Percentiles rank a stretch among this genome's conserved stretches.
These are phyloP conservation scores for Xenoacremonium recifei DNA, from an alignment of 2,329 filamentous ascomycete species.

Conservation along the genomic window DNA sequence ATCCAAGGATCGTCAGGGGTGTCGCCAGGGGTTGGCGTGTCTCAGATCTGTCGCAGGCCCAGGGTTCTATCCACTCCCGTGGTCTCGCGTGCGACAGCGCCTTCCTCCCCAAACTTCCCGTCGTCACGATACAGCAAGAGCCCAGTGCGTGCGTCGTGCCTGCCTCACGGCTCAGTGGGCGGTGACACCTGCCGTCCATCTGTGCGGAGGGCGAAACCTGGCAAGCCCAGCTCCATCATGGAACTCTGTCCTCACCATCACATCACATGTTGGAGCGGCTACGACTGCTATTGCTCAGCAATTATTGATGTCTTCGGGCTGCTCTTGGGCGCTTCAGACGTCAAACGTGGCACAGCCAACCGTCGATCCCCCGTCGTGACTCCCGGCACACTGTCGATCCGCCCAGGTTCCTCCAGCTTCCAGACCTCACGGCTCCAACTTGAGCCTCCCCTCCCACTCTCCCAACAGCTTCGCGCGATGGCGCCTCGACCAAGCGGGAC, in stretches of 20 bases:
- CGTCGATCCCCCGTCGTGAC: not conserved
- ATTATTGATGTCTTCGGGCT: not conserved
- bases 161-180: not conserved
- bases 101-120: conserved; percentile 10
- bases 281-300: too few species aligned
- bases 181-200: too few species aligned
- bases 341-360: not conserved
- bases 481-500: too few species aligned
- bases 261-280: not conserved
- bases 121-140: not conserved
- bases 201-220: too few species aligned
- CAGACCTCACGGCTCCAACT: too few species aligned
- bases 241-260: too few species aligned
- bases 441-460: too few species aligned
- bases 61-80: conserved; percentile 5
- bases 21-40: conserved; percentile 25
- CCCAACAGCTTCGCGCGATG: too few species aligned
- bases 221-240: too few species aligned
- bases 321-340: not conserved
- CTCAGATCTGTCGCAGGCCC: conserved; percentile 45
- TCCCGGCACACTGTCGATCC: not conserved
- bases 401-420: not conserved
- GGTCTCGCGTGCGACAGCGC: not conserved
- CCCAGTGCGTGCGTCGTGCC: not conserved
- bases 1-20: conserved; percentile 13